Evolutionary conservation across 2,329 filamentous ascomycete genomes (phyloP), one percentile per base, ranked within the genome.

Genomic region (Fusarium piperis): DNA sequence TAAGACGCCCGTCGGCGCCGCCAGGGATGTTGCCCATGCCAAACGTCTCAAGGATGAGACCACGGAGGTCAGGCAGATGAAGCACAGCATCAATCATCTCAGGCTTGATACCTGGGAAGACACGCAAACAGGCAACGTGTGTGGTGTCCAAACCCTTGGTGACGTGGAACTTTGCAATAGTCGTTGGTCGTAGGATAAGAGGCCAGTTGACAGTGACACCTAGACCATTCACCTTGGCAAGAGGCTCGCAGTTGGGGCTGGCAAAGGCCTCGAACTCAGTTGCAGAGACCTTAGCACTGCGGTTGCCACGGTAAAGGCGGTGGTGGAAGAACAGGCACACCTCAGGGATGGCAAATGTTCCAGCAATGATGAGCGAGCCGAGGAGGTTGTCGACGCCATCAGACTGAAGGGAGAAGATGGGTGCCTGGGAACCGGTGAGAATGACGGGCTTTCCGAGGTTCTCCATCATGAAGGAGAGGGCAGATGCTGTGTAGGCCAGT

Each of bases 281-380:
- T 7, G 94, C 93, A 15, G 94, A 95, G 33, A 97, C 90, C 81
- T 98, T 98, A 69, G 93, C 96, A 11, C 93, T 91, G 66, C 95
- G 87, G 81, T 97, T 97, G 16, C 95, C 95, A 28, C 95, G 90
- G 83, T 95, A 97, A 20, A 98, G 88, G 73, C 91, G 94, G 83
- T 97, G 93, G 81, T 96, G 94, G 86, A 98, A 98, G 85, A 97
- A 97, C 36, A 98, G 87, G 79, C 94, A 95, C 59, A 98, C 95
- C 80, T 97, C 95, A 0, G 95, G 94, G 64, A 98, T 94, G 83
- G 94, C 93, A 78, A 97, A 97, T 67, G 96, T 96, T 35, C 94
- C 94, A 4, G 95, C 95, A 62, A 97, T 92, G 78, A 97, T 94
- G 77, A 97, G 87, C 2, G 94, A 95, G 20, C 93, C 93, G 6